Evolutionary conservation across 129 eudicot genomes (phyloP), one percentile per base, ranked within the genome.

Genomic region (Saussurea involucrata): DNA sequence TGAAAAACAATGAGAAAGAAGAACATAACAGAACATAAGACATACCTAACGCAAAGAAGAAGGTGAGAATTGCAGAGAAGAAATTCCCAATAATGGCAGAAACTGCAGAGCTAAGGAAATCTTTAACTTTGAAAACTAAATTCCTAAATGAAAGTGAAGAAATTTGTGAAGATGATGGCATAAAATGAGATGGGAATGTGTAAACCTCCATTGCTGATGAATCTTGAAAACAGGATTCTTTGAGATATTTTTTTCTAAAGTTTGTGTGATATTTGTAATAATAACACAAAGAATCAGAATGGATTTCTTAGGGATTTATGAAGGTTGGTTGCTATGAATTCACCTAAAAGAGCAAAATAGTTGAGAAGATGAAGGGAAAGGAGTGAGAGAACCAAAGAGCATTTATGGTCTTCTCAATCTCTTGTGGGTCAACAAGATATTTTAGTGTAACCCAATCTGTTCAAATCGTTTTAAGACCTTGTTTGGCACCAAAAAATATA

Each of bases 1-100:
- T 63, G 20, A 7, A 66, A 55, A 49, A 34, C 11, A 22, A 53
- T 61, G n/a, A 28, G 42, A 7, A 37, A 1, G 8, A 73, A 32
- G 66, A 84, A 28, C 42, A 27, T 4, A 31, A 36, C 44, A 40
- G 49, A 8, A 8, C 2, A 37, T 9, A 32, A 46, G 8, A 75
- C 94, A 68, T 42, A 93, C 98, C 95, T 77, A 90, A 73, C 24
- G 98, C 98, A 80, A 93, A 93, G 87, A 91, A 93, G 80, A 90
- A 93, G 74, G 98, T 88, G 86, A 93, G 77, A 76, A 93, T 83
- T 15, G 95, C 97, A 24, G 98, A 90, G 82, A 93, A 76, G 13
- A 93, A 82, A 78, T 85, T 90, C 76, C 98, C 98, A 68, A 93
- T 58, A 24, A 90, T 82, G 5, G 88, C 81, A 46, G 98, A 93